Percentiles rank a stretch among this genome's conserved stretches.
phyloP scores from a whole-genome alignment of 2,329 filamentous ascomycete species.

The Monosporascus cannonballus region DNA sequence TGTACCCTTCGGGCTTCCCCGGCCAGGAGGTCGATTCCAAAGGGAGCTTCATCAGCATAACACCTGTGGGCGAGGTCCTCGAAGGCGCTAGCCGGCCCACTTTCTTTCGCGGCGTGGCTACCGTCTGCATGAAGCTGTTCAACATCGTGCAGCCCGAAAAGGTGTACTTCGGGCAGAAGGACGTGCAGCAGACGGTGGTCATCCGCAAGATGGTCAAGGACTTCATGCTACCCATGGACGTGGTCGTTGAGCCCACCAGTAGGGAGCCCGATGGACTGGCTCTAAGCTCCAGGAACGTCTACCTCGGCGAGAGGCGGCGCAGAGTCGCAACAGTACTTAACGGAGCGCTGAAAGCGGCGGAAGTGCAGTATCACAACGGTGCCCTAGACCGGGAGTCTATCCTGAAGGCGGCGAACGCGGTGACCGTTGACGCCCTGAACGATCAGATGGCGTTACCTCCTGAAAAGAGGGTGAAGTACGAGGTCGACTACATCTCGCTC shows the following conservation, averaged over 20 bases:
- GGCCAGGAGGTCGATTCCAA: constrained; percentile 67
- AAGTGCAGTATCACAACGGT: constrained; percentile 54
- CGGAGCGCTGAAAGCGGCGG: constrained; percentile 63
- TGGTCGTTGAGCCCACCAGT: constrained; percentile 68
- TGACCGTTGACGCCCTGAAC: constrained; percentile 48
- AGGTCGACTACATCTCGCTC: constrained; percentile 89
- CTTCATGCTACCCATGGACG: constrained; percentile 70
- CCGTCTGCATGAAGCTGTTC: constrained; percentile 91
- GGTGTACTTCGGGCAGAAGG: constrained; percentile 95
- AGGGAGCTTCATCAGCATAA: constrained; percentile 88
- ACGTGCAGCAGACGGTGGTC: constrained; percentile 91
- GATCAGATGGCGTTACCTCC: constrained; percentile 58
- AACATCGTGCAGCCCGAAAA: constrained; percentile 72
- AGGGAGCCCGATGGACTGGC: constrained; percentile 79
- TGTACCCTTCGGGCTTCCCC: constrained; percentile 80
- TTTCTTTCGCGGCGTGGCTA: constrained; percentile 94
- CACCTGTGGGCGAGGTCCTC: constrained; percentile 71
- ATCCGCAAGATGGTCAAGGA: constrained; percentile 83
- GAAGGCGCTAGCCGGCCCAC: constrained; percentile 85
- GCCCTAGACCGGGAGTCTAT: constrained; percentile 56
- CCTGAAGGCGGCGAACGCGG: constrained; percentile 61
- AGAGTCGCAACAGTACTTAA: constrained; percentile 66
- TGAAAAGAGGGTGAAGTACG: constrained; percentile 61
- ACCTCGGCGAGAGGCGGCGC: constrained; percentile 72
- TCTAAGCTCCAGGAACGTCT: constrained; percentile 89